Evolutionary conservation across 2,329 filamentous ascomycete species (phyloP), one percentile per base, ranked within the genome.

Genomic region (Colletotrichum filicis): DNA sequence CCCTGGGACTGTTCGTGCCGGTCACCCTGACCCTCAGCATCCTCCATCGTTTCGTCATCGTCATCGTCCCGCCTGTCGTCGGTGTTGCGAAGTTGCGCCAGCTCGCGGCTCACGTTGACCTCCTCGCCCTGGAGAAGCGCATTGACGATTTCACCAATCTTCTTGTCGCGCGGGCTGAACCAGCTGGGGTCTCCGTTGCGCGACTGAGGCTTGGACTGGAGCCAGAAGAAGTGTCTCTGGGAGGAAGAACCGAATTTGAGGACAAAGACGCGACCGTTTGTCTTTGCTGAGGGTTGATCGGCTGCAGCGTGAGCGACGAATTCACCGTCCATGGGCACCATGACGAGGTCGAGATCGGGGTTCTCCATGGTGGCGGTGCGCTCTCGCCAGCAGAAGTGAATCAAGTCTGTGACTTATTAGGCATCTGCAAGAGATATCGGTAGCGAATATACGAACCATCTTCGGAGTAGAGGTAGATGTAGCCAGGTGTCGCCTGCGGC

Each of bases 371-470:
- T 87, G 71, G 91, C 90, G 76, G 87, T 89, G 76, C 97, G 93
- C 79, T 94, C 92, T 76, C 95, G 93, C 97, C 97, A 99, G 90
- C 95, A 98, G 86, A 99, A 98, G 86, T 98, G 95, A 74, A 97
- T 89, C 74, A 99, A 90, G 65, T 98, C 93, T 95, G 76, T 32
- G 19, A 63, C 37, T 58, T 16, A 22, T 68, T 68, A 74, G 49
- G 26, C 22, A 28, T 28, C 24, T 32, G 7, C 14, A 3, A 60
- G 26, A 35, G 32, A 61, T 1, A 16, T 8, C 5, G 46, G 56
- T 37, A 14, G 24, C 22, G 14, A 32, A n/a, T 76, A 42, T 79
- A 84, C 83, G 71, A 80, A 93, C 92, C 96, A 92, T 98, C 96
- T 87, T 97, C 95, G 64, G 89, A 89, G 84, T 97, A 98, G 67